These are phyloP conservation scores for Solanum habrochaites DNA, from an alignment of 257 asterid species.

Conservation along the genomic window DNA sequence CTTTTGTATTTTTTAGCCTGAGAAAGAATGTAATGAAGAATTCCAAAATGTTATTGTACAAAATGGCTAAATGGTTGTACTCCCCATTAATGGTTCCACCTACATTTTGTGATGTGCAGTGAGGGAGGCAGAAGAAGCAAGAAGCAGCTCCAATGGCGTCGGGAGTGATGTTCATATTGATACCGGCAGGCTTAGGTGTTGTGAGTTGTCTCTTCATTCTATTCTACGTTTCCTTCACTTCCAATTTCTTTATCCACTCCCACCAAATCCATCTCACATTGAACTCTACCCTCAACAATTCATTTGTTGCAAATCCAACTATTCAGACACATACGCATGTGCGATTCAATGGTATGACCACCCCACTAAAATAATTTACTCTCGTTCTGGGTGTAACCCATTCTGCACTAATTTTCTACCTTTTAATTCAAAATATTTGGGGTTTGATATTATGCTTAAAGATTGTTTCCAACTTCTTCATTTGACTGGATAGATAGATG, in stretches of 20 bases:
- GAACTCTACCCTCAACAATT: slow-evolving; percentile 5
- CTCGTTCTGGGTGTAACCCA: background rate
- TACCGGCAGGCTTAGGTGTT: slow-evolving; percentile 67
- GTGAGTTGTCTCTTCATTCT: slow-evolving; percentile 47
- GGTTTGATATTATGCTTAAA: background rate
- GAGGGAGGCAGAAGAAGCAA: background rate
- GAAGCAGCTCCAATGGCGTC: slow-evolving; percentile 35
- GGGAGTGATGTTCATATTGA: slow-evolving; percentile 28
- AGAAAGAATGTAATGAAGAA: background rate
- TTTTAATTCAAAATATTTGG: background rate
- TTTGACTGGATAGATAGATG: background rate
- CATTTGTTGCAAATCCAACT: background rate
- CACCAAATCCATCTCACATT: slow-evolving; percentile 7
- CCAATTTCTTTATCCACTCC: slow-evolving; percentile 38
- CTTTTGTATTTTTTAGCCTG: background rate
- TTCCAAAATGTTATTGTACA: background rate
- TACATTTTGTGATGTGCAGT: background rate
- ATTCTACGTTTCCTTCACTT: slow-evolving; percentile 55
- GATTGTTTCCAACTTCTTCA: background rate
- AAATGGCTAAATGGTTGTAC: background rate
- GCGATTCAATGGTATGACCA: background rate
- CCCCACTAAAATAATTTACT: background rate
- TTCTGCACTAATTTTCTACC: background rate
- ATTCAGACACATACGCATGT: background rate
- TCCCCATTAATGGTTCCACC: background rate